phyloP scores from a whole-genome alignment of 345 rosid genomes.

The Nasturtium officinale region DNA sequence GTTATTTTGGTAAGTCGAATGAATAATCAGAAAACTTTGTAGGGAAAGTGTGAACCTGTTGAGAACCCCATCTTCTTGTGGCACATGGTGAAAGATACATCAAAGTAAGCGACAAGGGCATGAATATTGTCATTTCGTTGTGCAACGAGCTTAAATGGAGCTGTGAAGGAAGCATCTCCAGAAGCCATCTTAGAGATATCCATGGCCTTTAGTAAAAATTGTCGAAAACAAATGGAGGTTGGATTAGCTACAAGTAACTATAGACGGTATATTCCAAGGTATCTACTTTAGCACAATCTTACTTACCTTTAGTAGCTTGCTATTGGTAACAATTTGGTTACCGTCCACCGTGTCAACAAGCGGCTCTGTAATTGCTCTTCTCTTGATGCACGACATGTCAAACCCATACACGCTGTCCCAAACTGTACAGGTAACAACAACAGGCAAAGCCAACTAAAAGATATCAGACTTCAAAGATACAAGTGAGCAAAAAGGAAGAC shows the following conservation, averaged over 20 bases:
- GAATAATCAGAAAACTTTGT: neutral
- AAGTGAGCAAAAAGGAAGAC: neutral
- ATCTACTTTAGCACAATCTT: conserved; percentile 6
- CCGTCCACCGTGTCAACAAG: conserved; percentile 89
- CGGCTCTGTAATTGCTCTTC: conserved; percentile 90
- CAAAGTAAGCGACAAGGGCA: conserved; percentile 94
- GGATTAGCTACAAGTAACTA: conserved; percentile 21
- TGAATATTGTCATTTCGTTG: conserved; percentile 84
- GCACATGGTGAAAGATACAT: conserved; percentile 85
- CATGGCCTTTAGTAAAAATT: conserved; percentile 65
- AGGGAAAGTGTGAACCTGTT: conserved; percentile 58
- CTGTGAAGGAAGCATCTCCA: conserved; percentile 91
- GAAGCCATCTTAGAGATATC: conserved; percentile 91
- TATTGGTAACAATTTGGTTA: conserved; percentile 82
- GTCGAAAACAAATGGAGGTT: neutral
- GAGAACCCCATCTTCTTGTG: conserved; percentile 94
- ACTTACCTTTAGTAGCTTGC: conserved; percentile 75
- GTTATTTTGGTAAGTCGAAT: neutral
- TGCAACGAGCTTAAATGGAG: conserved; percentile 83
- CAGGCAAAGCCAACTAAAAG: neutral
- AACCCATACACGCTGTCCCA: conserved; percentile 91
- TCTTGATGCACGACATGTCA: conserved; percentile 96
- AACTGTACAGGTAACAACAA: conserved; percentile 47
- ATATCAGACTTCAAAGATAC: neutral
- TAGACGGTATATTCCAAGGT: no score